phyloP scores from a whole-genome alignment of 306 rosid genomes.

The Inga oerstediana region DNA sequence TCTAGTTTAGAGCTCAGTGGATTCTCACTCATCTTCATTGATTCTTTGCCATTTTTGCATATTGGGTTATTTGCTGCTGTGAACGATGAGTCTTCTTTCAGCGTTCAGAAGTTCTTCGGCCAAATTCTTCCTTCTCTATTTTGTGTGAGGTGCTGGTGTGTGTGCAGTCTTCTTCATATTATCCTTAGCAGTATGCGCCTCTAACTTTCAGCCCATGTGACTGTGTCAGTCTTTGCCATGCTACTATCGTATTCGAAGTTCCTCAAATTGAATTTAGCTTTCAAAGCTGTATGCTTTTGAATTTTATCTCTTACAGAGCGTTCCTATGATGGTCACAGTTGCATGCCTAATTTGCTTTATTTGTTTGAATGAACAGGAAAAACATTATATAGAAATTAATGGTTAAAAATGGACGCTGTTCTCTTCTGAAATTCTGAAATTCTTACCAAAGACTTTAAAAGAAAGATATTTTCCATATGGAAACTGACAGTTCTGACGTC shows the following conservation, averaged over 20 bases:
- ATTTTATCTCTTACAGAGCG: background rate
- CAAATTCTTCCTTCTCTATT: too few species aligned
- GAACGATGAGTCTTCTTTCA: too few species aligned
- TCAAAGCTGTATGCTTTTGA: background rate
- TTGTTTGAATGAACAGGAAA: constrained; percentile 36
- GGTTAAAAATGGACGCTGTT: constrained; percentile 30
- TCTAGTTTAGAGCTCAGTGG: too few species aligned
- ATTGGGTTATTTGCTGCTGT: too few species aligned
- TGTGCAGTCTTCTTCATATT: background rate
- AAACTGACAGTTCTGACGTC: constrained; percentile 50
- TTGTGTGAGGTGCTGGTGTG: too few species aligned
- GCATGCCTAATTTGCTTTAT: constrained; percentile 12
- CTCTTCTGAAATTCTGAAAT: constrained; percentile 48
- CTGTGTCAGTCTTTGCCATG: background rate
- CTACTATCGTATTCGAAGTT: background rate
- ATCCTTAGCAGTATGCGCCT: background rate
- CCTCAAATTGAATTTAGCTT: constrained; percentile 10
- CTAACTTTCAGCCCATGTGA: background rate
- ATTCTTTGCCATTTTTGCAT: too few species aligned
- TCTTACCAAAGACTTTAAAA: constrained; percentile 25
- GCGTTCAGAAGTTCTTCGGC: too few species aligned
- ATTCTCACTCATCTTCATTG: too few species aligned
- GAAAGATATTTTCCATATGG: constrained; percentile 58
- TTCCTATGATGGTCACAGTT: background rate
- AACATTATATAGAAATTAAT: constrained; percentile 29